A percentile compares a stretch with the other conserved stretches of the same genome.
Conservation (phyloP, 805 yeast species). For the Monosporozyma aerobia region DNA sequence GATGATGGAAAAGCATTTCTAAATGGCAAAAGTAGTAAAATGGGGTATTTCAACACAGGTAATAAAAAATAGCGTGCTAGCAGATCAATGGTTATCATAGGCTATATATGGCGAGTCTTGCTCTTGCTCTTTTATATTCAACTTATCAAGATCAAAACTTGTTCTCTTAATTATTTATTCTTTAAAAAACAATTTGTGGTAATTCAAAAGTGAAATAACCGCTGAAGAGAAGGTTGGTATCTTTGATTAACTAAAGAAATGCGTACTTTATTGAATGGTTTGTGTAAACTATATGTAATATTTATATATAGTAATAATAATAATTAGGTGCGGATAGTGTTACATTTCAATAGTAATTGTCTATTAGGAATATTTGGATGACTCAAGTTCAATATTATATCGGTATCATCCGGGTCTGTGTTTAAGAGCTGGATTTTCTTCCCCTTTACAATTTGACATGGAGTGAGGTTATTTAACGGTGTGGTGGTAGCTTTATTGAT, state of each 20-base stretch:
- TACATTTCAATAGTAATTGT: conserved; percentile 39
- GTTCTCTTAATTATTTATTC: not conserved
- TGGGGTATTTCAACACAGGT: conserved; percentile 18
- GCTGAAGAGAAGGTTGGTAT: not conserved
- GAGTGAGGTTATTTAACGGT: conserved; percentile 30
- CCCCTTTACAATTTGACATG: conserved; percentile 64
- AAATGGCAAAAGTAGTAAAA: conserved; percentile 7
- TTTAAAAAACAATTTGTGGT: not conserved
- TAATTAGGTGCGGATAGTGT: not conserved
- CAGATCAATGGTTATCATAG: conserved; percentile 13
- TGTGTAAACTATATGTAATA: not conserved
- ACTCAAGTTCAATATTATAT: conserved; percentile 39
- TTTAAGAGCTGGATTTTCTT: conserved; percentile 48
- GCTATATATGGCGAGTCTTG: not conserved
- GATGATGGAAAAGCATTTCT: conserved; percentile 4
- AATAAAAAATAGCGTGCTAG: conserved; percentile 9
- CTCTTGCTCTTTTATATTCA: not conserved
- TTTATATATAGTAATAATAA: not conserved
- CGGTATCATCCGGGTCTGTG: conserved; percentile 29
- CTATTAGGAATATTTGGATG: conserved; percentile 57
- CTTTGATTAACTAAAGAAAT: not conserved
- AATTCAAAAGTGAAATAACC: not conserved
- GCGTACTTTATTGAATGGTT: not conserved
- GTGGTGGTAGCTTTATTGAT: conserved; percentile 22
- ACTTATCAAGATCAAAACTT: not conserved